Evolutionary conservation across 1,139 yeast species (phyloP).

Genomic region (Petasospora fabianii): DNA sequence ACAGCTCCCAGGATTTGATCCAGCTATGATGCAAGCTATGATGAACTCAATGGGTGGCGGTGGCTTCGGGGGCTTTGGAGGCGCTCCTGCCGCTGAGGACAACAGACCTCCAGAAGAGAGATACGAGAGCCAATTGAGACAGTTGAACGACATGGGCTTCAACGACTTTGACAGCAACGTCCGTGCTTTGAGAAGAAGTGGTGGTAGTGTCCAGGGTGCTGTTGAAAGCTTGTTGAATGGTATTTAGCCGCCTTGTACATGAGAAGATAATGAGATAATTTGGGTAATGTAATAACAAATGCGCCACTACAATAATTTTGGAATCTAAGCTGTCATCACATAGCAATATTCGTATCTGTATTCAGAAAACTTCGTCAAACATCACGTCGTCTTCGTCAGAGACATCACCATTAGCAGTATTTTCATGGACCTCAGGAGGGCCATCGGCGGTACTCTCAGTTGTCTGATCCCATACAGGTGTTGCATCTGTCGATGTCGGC

Average conservation of each 20-base stretch:
- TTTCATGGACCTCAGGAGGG: neutral
- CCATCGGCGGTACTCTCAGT: neutral
- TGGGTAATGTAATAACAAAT: too few species aligned
- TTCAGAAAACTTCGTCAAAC: conserved; percentile 14
- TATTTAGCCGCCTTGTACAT: too few species aligned
- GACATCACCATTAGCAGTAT: neutral
- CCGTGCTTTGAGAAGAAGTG: conserved; percentile 87
- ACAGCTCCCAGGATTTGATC: conserved; percentile 30
- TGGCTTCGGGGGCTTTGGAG: conserved; percentile 19
- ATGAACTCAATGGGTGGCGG: conserved; percentile 31
- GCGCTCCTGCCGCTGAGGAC: conserved; percentile 49
- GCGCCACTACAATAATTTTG: too few species aligned
- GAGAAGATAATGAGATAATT: too few species aligned
- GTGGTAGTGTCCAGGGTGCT: conserved; percentile 97
- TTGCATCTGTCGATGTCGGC: too few species aligned
- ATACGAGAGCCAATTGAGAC: conserved; percentile 85
- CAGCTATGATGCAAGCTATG: conserved; percentile 37
- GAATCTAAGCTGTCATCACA: neutral
- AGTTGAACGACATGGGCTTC: conserved; percentile 95
- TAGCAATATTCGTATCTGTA: neutral
- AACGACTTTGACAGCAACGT: conserved; percentile 90
- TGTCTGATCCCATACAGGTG: too few species aligned
- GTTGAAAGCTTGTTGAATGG: conserved; percentile 79
- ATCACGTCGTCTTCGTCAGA: conserved; percentile 13
- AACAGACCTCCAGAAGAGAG: conserved; percentile 94